phyloP scores from a whole-genome alignment of 2,329 filamentous ascomycete species.

The Ophiostoma himal-ulmi region DNA sequence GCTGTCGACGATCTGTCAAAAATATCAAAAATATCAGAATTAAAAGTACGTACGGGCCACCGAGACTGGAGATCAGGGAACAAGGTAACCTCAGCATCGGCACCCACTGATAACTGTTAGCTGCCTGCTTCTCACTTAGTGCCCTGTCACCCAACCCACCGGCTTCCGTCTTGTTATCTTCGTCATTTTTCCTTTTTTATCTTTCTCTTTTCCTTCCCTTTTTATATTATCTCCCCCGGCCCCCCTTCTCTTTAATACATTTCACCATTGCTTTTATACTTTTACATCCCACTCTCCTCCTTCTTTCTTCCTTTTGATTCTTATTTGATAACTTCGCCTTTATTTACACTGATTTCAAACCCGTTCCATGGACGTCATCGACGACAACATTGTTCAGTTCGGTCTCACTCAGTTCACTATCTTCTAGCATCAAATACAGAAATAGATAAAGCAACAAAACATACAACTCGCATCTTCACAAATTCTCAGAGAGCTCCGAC shows the following conservation, averaged over 20 bases:
- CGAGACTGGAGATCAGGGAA: conserved; percentile 1
- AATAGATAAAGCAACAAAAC: neutral
- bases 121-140: neutral
- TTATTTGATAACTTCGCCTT: neutral
- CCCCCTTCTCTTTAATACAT: neutral
- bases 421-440: conserved; percentile 17
- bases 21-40: neutral
- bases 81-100: neutral
- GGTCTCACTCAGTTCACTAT: conserved; percentile 10
- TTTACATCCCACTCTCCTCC: conserved; percentile 6
- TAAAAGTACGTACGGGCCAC: neutral
- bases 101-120: conserved; percentile 7
- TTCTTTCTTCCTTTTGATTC: neutral
- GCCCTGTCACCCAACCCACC: conserved; percentile 15
- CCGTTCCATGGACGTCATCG: conserved; percentile 27
- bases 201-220: neutral
- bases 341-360: neutral
- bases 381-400: conserved; percentile 14
- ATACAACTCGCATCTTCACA: neutral
- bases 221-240: conserved; percentile 11
- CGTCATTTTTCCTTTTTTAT: conserved; percentile 9
- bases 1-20: neutral
- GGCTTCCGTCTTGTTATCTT: conserved; percentile 15
- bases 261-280: neutral
- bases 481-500: neutral